Conservation (phyloP, 2,329 filamentous ascomycete genomes). For the Aspergillus arachidicola region DNA sequence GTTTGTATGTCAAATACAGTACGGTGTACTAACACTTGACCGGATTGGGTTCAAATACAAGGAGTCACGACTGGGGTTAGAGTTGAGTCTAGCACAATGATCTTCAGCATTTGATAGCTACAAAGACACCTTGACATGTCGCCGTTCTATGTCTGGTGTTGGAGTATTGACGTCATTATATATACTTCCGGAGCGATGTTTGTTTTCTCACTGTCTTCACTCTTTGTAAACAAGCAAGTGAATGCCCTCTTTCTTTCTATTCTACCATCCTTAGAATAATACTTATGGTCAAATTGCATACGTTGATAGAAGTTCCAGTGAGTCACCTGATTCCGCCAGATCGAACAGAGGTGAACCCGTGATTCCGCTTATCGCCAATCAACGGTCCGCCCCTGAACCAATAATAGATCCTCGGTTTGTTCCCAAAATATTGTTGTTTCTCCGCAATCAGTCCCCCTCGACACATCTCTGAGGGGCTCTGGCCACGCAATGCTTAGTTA, state of each 20-base stretch:
- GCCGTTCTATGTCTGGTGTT: background rate
- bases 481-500: slow-evolving; percentile 35
- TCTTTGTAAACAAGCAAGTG: no score
- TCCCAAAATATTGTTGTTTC: slow-evolving; percentile 7
- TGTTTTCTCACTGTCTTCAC: no score
- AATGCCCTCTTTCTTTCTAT: no score
- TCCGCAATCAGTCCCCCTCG: slow-evolving; percentile 10
- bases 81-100: background rate
- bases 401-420: slow-evolving; percentile 10
- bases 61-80: background rate
- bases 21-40: background rate
- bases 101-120: background rate
- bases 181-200: background rate
- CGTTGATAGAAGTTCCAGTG: background rate
- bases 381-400: slow-evolving; percentile 24
- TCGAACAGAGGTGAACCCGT: background rate
- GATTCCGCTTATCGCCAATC: background rate
- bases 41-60: background rate
- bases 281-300: no score
- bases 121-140: background rate
- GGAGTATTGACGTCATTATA: background rate
- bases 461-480: slow-evolving; percentile 14
- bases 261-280: no score
- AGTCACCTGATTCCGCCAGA: slow-evolving; percentile 2
- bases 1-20: background rate